Evolutionary conservation across 805 yeast genomes (phyloP), one percentile per base, ranked within the genome.

Genomic region (Debaryomyces prosopidis): DNA sequence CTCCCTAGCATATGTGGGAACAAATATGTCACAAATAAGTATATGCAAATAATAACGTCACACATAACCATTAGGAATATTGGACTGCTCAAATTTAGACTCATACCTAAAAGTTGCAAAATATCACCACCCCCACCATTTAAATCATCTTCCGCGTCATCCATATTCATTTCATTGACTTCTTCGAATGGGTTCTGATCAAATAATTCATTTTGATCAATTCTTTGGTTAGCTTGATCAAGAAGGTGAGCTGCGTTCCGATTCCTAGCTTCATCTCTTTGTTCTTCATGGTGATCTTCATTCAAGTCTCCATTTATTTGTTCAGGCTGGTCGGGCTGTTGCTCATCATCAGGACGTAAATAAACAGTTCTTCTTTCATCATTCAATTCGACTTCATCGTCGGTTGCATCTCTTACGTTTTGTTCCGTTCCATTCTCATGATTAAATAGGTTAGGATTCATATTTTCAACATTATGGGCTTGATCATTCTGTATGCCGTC

Each of bases 1-100:
- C 58, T 55, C 8, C 85, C 85, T 3, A 76, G 37, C 36, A 72
- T 53, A 5, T 78, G 73, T 9, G 86, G 85, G 2, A 78, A 48
- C 14, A 75, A 62, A 52, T 79, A 81, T 0, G 77, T 63, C 11
- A 69, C 36, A 26, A 73, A 62, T 32, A 79, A 54, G 46, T 74
- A 75, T 2, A 65, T 54, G 1, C 71, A 57, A 23, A 69, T 62
- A 15, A 66, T 51, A 9, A 56, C 30, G 45, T 70, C 68, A 38
- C 68, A 63, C 20, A 69, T 27, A 2, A 63, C 28, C 65, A 66
- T 60, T 18, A 71, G 48, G 32, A 65, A 52, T 17, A 72, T 43
- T 2, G 77, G 76, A 10, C 73, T 65, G n/a, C 55, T 45, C 16
- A 71, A 32, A 39, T 67, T 63, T 28, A 71, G 54, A 30, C 57